Conservation (phyloP, 306 rosid genomes). For the Dryas drummondii region DNA sequence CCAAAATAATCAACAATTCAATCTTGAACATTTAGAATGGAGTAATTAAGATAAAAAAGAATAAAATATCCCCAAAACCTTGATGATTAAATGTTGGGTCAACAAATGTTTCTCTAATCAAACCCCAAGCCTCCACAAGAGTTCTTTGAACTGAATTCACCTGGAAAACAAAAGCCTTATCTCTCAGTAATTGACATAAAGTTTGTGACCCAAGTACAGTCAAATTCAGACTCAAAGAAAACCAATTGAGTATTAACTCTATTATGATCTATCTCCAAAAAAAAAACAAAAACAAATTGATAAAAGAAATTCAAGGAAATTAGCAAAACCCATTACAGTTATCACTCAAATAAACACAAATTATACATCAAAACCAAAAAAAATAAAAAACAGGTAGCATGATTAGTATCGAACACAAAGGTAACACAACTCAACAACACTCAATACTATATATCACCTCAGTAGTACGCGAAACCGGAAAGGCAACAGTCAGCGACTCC, state of each 20-base stretch:
- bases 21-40: neutral
- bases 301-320: neutral
- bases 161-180: slow-evolving; percentile 43
- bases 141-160: slow-evolving; percentile 97
- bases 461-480: slow-evolving; percentile 86
- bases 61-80: slow-evolving; percentile 47
- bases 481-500: slow-evolving; percentile 91
- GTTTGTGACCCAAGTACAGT: neutral
- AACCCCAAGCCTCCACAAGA: slow-evolving; percentile 98
- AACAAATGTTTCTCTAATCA: slow-evolving; percentile 86
- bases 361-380: neutral
- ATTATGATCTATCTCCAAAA: neutral
- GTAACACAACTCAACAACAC: too few species aligned
- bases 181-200: slow-evolving; percentile 13
- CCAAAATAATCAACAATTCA: neutral
- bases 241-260: neutral
- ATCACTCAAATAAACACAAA: neutral
- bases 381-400: neutral
- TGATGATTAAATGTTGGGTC: slow-evolving; percentile 96
- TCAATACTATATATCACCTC: slow-evolving; percentile 46
- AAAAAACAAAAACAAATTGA: neutral
- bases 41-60: neutral
- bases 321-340: neutral
- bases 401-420: neutral
- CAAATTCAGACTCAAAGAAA: neutral